These are phyloP conservation scores for Lenzites betulinus DNA, from an alignment of 768 basidiomycete genomes.

Conservation along the genomic window DNA sequence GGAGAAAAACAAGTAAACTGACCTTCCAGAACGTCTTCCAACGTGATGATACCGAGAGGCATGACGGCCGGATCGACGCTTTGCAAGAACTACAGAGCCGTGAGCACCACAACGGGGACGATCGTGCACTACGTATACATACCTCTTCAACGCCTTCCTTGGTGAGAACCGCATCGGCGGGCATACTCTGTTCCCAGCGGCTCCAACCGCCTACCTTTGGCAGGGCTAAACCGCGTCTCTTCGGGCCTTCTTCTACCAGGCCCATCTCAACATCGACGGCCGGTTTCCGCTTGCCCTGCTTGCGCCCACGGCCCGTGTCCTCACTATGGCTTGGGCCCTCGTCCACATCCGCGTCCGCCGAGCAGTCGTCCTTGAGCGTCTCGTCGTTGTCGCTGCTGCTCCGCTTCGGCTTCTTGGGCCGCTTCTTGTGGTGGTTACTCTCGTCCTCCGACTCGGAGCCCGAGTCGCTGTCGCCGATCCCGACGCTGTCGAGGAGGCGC, in stretches of 20 bases:
- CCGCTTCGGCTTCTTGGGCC: slow-evolving; percentile 13
- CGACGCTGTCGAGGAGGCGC: slow-evolving; percentile 72
- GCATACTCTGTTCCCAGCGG: slow-evolving; percentile 74
- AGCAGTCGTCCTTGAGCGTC: slow-evolving; percentile 24
- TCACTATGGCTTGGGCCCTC: not conserved
- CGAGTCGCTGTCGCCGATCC: slow-evolving; percentile 64
- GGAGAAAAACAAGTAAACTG: not conserved
- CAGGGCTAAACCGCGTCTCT: slow-evolving; percentile 16
- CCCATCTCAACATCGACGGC: slow-evolving; percentile 36
- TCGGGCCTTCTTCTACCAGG: slow-evolving; percentile 29
- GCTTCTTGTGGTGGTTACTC: slow-evolving; percentile 7
- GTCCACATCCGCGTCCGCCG: slow-evolving; percentile 11
- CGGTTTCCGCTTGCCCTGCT: slow-evolving; percentile 25
- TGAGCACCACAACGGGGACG: not conserved
- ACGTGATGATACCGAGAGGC: slow-evolving; percentile 89
- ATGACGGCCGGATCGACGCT: slow-evolving; percentile 79
- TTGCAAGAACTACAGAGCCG: slow-evolving; percentile 63
- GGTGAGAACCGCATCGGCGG: slow-evolving; percentile 82
- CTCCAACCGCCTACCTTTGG: slow-evolving; percentile 39
- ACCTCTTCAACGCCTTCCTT: slow-evolving; percentile 79
- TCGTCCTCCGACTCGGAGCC: slow-evolving; percentile 47
- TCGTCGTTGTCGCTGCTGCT: slow-evolving; percentile 27
- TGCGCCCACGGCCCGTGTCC: slow-evolving; percentile 5
- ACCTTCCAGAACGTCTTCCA: slow-evolving; percentile 94
- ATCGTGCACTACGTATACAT: slow-evolving; percentile 19